Conservation (phyloP, 768 basidiomycete species). For the Amanita jacksonii region DNA sequence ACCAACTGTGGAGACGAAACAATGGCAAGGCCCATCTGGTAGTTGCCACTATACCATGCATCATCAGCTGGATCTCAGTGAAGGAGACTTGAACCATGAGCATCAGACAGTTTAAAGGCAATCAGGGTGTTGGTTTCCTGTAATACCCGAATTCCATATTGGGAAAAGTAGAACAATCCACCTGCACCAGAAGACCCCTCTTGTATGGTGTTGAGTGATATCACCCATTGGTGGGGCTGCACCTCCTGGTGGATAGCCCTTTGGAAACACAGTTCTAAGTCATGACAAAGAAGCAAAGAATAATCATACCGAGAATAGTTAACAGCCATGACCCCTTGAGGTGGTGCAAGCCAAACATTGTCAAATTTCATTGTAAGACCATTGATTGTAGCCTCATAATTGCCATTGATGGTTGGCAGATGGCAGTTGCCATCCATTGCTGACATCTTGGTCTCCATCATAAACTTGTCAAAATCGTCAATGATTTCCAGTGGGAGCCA, state of each 20-base stretch:
- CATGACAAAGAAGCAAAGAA: not conserved
- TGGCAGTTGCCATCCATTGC: not conserved
- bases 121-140: conserved; percentile 11
- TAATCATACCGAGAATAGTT: conserved; percentile 9
- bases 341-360: conserved; percentile 7
- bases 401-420: not conserved
- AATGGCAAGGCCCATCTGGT: conserved; percentile 9
- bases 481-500: conserved; percentile 3
- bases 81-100: conserved; percentile 14
- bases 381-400: not conserved
- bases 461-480: not conserved
- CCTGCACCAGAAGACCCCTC: conserved; percentile 3
- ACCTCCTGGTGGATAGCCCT: conserved; percentile 11
- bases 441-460: not conserved
- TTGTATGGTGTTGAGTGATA: conserved; percentile 3
- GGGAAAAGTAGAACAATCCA: conserved; percentile 11
- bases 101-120: conserved; percentile 9
- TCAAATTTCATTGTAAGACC: not conserved
- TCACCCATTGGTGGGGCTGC: conserved; percentile 11
- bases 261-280: conserved; percentile 1
- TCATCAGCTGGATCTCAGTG: not conserved
- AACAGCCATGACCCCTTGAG: conserved; percentile 7
- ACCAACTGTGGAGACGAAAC: conserved; percentile 7
- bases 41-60: not conserved
- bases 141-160: conserved; percentile 12